Percentiles rank a stretch among this genome's conserved stretches.
Evolutionary conservation across 2,329 filamentous ascomycete species (phyloP).

Genomic region (Byssoonygena ceratinophila): DNA sequence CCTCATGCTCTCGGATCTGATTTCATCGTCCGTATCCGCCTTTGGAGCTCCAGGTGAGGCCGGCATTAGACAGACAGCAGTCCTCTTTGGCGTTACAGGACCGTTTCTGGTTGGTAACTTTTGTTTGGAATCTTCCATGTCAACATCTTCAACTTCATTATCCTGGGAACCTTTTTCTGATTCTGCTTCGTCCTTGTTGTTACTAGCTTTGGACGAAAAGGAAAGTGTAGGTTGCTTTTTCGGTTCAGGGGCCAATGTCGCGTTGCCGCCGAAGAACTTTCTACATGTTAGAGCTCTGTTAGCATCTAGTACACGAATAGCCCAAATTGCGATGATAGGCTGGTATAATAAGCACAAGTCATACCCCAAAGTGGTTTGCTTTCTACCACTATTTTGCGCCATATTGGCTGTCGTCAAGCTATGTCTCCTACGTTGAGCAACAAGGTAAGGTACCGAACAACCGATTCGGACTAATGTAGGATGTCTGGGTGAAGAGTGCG

Average conservation of each 20-base stretch:
- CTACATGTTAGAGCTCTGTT: conserved; percentile 38
- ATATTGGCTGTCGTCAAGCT: neutral
- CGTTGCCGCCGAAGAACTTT: conserved; percentile 69
- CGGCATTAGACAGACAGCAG: conserved; percentile 16
- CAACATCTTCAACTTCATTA: conserved; percentile 21
- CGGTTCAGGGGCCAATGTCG: conserved; percentile 47
- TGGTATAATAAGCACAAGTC: conserved; percentile 47
- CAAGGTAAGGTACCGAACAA: neutral
- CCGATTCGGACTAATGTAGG: neutral
- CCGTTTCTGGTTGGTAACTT: neutral
- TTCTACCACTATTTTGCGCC: conserved; percentile 29
- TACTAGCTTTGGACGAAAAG: conserved; percentile 52
- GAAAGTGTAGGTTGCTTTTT: conserved; percentile 68
- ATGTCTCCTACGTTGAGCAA: neutral
- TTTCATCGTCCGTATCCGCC: conserved; percentile 13
- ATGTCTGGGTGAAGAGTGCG: neutral
- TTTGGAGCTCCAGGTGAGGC: conserved; percentile 9
- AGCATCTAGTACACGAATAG: neutral
- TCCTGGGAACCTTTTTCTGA: neutral
- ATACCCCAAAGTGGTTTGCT: conserved; percentile 82
- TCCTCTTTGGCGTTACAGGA: conserved; percentile 14
- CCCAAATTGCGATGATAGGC: conserved; percentile 30
- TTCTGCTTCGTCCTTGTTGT: conserved; percentile 20
- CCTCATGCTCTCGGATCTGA: conserved; percentile 15
- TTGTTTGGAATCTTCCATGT: conserved; percentile 22